Base-by-base conservation (phyloP, 305 asterid genomes). In the Plantago coronopus region DNA sequence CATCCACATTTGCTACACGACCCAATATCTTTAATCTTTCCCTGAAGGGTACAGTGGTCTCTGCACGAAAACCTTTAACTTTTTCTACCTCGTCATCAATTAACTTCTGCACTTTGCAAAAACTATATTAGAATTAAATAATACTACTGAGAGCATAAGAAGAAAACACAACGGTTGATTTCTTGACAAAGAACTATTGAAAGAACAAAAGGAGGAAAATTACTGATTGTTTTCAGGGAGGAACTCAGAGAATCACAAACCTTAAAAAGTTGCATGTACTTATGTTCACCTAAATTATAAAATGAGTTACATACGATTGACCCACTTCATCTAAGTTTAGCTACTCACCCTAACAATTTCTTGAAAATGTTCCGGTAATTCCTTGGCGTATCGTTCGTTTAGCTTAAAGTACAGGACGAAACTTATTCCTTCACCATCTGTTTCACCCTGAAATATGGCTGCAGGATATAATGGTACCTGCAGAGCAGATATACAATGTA, bases 1-100 rank as follows among this genome's bases (percentile, higher is more conserved):
- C 96, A 43, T 94, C 99, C 63, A 89, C 80, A 76, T 94, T 94
- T 55, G 76, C 95, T 21, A 87, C 83, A 54, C 99, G 96, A 0
- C 99, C 97, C 74, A 90, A 74, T 72, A 94, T 84, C 81, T 94
- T 94, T 70, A 94, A 72, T 71, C 99, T 78, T 78, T 90, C 97
- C 80, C 97, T 69, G 73, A 83, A 90, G n/a, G 91, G 91, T 20
- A 73, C 81, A 31, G 64, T 71, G 11, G 94, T 75, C 47, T 90
- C 97, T 6, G 79, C 62, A 34, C 94, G 95, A 70, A 94, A 94
- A 38, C 95, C 84, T 82, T 77, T 85, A 25, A 84, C 87, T 68
- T 85, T 94, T 68, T 94, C 99, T 29, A 79, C 86, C 59, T 94
- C 96, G 17, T 85, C 89, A 31, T 87, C 95, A 22, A 90, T 79